phyloP scores from a whole-genome alignment of 306 rosid genomes.

The Quercus glauca region DNA sequence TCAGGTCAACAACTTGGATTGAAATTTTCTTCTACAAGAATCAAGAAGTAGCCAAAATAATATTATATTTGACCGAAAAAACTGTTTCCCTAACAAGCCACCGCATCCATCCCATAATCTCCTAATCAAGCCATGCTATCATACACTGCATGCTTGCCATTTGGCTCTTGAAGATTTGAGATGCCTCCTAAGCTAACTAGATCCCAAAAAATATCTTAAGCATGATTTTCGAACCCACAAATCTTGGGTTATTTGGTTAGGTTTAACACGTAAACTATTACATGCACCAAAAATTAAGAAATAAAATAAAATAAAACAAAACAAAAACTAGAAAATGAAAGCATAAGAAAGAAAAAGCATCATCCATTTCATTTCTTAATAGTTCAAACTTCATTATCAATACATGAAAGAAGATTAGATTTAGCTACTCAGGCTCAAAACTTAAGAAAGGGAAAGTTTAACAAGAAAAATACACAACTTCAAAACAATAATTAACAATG shows the following conservation, averaged over 20 bases:
- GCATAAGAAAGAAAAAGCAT: no score
- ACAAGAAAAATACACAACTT: conserved; percentile 27
- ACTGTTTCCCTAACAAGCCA: neutral
- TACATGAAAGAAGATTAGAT: neutral
- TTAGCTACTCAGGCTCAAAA: neutral
- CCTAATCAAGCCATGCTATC: conserved; percentile 7
- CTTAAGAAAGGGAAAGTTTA: conserved; percentile 15
- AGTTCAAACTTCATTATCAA: neutral
- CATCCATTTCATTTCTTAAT: neutral
- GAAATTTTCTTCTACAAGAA: neutral
- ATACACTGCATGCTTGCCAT: conserved; percentile 36
- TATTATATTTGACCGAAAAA: no score
- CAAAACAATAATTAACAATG: conserved; percentile 7
- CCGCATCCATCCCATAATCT: conserved; percentile 11
- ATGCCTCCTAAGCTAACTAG: neutral
- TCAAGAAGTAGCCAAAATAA: no score
- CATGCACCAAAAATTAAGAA: neutral
- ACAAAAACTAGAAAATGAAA: neutral
- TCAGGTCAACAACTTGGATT: neutral
- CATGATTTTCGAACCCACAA: conserved; percentile 3
- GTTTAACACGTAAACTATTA: conserved; percentile 26
- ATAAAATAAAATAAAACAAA: neutral
- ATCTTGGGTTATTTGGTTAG: neutral
- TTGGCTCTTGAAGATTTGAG: conserved; percentile 23
- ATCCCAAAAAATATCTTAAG: conserved; percentile 10